Conservation (phyloP, 352 stramenopile species). For the Thraustochytrium sp. region DNA sequence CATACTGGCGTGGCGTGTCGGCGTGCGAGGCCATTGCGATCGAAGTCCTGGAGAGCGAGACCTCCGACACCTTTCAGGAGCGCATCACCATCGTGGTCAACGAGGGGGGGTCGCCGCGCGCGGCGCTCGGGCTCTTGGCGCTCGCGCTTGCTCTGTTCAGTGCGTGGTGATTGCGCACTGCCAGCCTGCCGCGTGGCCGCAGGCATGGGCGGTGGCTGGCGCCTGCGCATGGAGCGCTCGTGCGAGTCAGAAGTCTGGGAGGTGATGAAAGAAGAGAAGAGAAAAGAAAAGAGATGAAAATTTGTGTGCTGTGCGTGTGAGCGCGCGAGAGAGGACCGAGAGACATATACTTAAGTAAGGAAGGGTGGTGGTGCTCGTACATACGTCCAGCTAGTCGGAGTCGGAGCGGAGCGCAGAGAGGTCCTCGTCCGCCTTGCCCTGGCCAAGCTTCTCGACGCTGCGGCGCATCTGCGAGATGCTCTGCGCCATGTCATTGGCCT, state of each 20-base stretch:
- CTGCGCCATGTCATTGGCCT: constrained; percentile 59
- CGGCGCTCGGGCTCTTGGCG: background rate
- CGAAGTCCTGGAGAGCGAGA: background rate
- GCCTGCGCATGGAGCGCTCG: too few species aligned
- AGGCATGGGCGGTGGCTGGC: too few species aligned
- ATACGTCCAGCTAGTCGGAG: background rate
- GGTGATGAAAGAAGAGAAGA: too few species aligned
- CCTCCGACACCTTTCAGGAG: background rate
- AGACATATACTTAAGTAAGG: background rate
- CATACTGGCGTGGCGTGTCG: constrained; percentile 2
- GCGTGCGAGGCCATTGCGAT: background rate
- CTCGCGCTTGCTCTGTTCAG: background rate
- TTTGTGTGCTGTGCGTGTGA: too few species aligned
- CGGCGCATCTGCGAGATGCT: constrained; percentile 72
- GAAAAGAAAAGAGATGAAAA: too few species aligned
- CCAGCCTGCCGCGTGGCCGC: too few species aligned
- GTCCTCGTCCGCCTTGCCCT: constrained; percentile 31
- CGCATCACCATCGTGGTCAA: constrained; percentile 7
- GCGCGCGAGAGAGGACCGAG: background rate
- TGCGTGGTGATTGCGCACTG: background rate
- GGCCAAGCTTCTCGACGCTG: constrained; percentile 62
- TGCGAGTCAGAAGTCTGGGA: too few species aligned
- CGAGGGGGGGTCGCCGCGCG: background rate
- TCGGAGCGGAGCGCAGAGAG: background rate
- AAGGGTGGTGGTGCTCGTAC: background rate